Evolutionary conservation across 768 basidiomycete genomes (phyloP).

Genomic region (Suillus subaureus): DNA sequence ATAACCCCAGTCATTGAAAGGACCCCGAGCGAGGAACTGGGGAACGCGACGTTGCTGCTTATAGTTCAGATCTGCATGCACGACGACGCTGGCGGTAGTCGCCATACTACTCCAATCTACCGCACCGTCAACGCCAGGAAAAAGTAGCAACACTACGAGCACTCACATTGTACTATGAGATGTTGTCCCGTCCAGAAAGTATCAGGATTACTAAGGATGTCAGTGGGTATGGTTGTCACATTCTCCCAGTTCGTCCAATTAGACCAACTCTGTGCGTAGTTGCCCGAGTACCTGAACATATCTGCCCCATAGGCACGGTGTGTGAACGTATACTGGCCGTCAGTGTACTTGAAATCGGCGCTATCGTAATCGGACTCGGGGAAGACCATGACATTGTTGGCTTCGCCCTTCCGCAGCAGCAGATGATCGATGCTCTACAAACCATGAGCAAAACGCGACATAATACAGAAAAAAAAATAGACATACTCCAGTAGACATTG

Average conservation of each 20-base stretch:
- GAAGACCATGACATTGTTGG: conserved; percentile 85
- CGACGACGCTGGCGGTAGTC: conserved; percentile 60
- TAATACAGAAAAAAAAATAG: conserved; percentile 7
- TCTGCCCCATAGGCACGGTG: conserved; percentile 89
- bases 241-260: conserved; percentile 81
- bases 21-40: conserved; percentile 84
- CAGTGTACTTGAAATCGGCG: conserved; percentile 54
- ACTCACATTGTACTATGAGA: conserved; percentile 85
- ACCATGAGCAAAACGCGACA: conserved; percentile 12
- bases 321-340: conserved; percentile 72
- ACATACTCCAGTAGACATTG: conserved; percentile 55
- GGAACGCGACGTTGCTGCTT: conserved; percentile 73
- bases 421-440: conserved; percentile 70
- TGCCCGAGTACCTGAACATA: conserved; percentile 81
- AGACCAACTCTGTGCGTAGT: conserved; percentile 82
- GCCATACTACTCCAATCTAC: conserved; percentile 79
- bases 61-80: conserved; percentile 78
- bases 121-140: conserved; percentile 6
- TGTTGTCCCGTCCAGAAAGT: conserved; percentile 84
- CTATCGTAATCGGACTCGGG: conserved; percentile 78
- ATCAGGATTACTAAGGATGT: conserved; percentile 47
- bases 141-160: conserved; percentile 5
- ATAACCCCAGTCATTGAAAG: conserved; percentile 91
- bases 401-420: conserved; percentile 75
- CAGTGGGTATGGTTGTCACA: conserved; percentile 60